Conservation (phyloP, 83 land plant species). For the Picea mariana region DNA sequence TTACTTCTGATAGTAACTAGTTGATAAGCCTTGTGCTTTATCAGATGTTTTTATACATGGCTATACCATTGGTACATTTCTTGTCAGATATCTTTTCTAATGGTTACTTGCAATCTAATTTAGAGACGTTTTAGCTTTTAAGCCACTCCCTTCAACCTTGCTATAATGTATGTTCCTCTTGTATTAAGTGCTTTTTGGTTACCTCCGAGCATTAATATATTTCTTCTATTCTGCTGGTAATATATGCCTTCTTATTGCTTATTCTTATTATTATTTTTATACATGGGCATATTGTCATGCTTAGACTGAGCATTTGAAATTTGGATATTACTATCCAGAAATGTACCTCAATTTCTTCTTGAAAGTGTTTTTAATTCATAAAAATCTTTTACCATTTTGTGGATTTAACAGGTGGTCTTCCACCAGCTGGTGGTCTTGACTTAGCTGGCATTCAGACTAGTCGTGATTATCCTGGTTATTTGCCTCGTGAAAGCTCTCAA, state of each 20-base stretch:
- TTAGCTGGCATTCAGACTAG: not conserved
- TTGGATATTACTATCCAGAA: not conserved
- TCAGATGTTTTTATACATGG: not conserved
- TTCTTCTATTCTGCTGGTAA: not conserved
- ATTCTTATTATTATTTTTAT: not conserved
- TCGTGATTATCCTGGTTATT: not conserved
- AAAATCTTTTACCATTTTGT: not conserved
- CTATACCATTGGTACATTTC: not conserved
- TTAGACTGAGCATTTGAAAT: not conserved
- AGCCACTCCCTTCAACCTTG: not conserved
- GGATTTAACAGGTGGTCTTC: slow-evolving; percentile 1
- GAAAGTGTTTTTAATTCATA: not conserved
- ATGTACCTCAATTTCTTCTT: not conserved
- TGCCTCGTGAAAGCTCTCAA: not conserved
- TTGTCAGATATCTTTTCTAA: not conserved
- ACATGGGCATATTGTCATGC: not conserved
- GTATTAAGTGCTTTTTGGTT: not conserved
- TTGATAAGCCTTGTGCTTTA: too few species aligned
- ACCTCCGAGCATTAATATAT: not conserved
- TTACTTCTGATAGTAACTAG: not conserved
- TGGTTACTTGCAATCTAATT: not conserved
- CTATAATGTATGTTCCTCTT: too few species aligned
- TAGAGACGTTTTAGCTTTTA: not conserved
- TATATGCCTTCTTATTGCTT: too few species aligned
- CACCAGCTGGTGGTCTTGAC: slow-evolving; percentile 1